Conservation (phyloP, 495 filamentous ascomycete genomes). For the Aspergillus baeticus region DNA sequence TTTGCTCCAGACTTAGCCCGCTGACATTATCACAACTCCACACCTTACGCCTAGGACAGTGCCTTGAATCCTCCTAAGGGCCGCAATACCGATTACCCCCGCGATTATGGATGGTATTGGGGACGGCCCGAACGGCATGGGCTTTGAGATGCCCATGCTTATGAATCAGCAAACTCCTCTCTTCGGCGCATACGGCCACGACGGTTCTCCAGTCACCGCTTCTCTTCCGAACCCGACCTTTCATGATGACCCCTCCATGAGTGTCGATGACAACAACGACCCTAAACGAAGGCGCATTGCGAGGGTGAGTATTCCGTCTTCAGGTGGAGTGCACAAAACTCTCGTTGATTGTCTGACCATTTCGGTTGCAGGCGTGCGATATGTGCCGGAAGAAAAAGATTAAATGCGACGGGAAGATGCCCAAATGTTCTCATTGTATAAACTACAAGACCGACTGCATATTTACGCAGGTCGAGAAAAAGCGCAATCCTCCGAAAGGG, state of each 20-base stretch:
- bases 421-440: slow-evolving; percentile 90
- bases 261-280: slow-evolving; percentile 64
- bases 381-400: slow-evolving; percentile 99
- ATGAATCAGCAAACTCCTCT: slow-evolving; percentile 68
- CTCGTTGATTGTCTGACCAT: neutral
- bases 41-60: slow-evolving; percentile 8
- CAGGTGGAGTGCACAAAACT: neutral
- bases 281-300: slow-evolving; percentile 93
- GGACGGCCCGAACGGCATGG: slow-evolving; percentile 40
- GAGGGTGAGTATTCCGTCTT: slow-evolving; percentile 56
- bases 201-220: slow-evolving; percentile 59
- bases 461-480: slow-evolving; percentile 98
- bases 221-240: slow-evolving; percentile 62
- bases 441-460: slow-evolving; percentile 99
- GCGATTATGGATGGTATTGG: slow-evolving; percentile 42
- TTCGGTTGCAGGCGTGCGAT: slow-evolving; percentile 74
- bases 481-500: slow-evolving; percentile 96
- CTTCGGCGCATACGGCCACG: slow-evolving; percentile 61
- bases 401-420: slow-evolving; percentile 96
- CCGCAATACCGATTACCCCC: neutral
- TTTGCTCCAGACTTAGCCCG: slow-evolving; percentile 18
- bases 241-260: slow-evolving; percentile 49
- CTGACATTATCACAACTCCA: slow-evolving; percentile 20
- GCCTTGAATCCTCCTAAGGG: neutral
- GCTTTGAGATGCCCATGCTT: slow-evolving; percentile 44